Conservation (phyloP, 768 basidiomycete species). For the Boletellus ananas region DNA sequence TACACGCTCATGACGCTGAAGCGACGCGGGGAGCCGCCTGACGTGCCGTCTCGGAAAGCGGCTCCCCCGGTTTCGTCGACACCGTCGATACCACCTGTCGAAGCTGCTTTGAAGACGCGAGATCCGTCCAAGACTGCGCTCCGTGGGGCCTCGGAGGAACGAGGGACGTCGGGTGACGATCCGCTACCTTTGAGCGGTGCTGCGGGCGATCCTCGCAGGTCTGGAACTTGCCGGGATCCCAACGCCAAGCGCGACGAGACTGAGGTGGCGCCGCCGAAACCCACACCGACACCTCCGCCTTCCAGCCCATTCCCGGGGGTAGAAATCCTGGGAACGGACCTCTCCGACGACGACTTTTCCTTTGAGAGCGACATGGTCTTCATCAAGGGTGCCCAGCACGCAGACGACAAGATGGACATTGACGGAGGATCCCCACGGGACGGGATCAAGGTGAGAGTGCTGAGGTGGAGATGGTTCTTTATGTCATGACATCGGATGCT, state of each 20-base stretch:
- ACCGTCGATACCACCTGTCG: not conserved
- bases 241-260: slow-evolving; percentile 1
- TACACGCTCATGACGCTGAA: slow-evolving; percentile 20
- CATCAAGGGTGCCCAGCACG: slow-evolving; percentile 6
- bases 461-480: slow-evolving; percentile 27
- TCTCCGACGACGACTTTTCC: slow-evolving; percentile 18
- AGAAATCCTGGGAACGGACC: slow-evolving; percentile 15
- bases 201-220: slow-evolving; percentile 4
- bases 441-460: slow-evolving; percentile 23
- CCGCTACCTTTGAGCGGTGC: not conserved
- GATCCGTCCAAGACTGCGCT: not conserved
- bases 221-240: not conserved
- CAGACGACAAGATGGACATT: slow-evolving; percentile 13
- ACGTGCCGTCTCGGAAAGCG: not conserved
- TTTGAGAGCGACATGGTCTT: slow-evolving; percentile 21
- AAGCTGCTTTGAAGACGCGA: slow-evolving; percentile 4
- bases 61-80: not conserved
- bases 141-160: not conserved
- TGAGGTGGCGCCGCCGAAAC: not conserved
- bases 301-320: not conserved
- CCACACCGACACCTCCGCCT: not conserved
- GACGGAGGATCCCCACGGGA: slow-evolving; percentile 6
- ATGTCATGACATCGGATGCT: not conserved
- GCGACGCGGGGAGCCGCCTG: not conserved
- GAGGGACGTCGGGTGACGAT: not conserved